Percentiles rank a stretch among this genome's conserved stretches.
These are phyloP conservation scores for Halenospora varia DNA, from an alignment of 495 filamentous ascomycete genomes.

Conservation along the genomic window DNA sequence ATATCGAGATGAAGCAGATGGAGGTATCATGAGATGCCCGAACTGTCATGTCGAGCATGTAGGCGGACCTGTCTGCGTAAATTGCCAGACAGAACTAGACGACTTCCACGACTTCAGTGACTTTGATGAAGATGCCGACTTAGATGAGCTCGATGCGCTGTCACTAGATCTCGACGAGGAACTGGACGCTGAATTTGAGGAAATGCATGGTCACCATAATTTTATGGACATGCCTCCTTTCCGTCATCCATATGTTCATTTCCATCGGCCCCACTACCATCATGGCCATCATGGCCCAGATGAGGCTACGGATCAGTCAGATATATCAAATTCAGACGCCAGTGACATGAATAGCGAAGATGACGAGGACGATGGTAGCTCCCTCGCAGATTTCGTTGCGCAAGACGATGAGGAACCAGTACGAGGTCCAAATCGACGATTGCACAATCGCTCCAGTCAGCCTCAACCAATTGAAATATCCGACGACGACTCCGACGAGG, in stretches of 20 bases:
- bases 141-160: conserved; percentile 17
- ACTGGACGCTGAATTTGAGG: background rate
- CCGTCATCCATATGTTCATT: conserved; percentile 8
- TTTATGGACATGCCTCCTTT: background rate
- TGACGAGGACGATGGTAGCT: conserved; percentile 19
- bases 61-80: conserved; percentile 18
- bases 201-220: background rate
- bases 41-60: conserved; percentile 20
- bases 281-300: background rate
- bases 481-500: conserved; percentile 26
- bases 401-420: conserved; percentile 13
- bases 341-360: conserved; percentile 6
- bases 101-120: conserved; percentile 3
- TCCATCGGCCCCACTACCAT: conserved; percentile 15
- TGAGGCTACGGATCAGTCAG: conserved; percentile 1
- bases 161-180: conserved; percentile 12
- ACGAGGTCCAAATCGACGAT: background rate
- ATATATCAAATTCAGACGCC: conserved; percentile 5
- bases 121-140: conserved; percentile 4
- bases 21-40: conserved; percentile 60
- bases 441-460: background rate
- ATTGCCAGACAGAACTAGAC: conserved; percentile 15
- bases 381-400: conserved; percentile 22
- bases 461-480: conserved; percentile 12
- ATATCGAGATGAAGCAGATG: conserved; percentile 56